A percentile compares a stretch with the other conserved stretches of the same genome.
phyloP scores from a whole-genome alignment of 2,329 filamentous ascomycete species.

The Fonsecaea pugnacius region DNA sequence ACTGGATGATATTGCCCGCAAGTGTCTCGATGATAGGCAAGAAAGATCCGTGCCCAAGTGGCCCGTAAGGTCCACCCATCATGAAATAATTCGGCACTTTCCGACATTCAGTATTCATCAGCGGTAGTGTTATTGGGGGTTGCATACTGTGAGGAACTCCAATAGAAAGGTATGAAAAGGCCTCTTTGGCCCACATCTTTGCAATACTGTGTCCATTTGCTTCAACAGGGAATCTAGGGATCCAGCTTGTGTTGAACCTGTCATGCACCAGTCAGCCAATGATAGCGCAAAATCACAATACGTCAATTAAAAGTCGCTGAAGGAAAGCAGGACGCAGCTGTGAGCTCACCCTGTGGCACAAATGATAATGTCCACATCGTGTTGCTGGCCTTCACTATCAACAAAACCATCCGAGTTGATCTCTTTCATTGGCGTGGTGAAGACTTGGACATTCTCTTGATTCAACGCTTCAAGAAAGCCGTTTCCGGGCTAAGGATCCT shows the following conservation, averaged over 20 bases:
- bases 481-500: conserved; percentile 28
- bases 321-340: not conserved
- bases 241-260: conserved; percentile 33
- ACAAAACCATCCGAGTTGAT: conserved; percentile 44
- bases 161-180: conserved; percentile 31
- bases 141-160: conserved; percentile 29
- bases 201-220: conserved; percentile 27
- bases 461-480: conserved; percentile 40
- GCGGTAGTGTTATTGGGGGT: not conserved
- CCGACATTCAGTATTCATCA: conserved; percentile 3
- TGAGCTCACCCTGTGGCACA: conserved; percentile 31
- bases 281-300: not conserved
- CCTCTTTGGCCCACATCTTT: conserved; percentile 28
- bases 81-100: conserved; percentile 41
- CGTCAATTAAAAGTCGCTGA: not conserved
- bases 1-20: conserved; percentile 27
- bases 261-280: not conserved
- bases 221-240: conserved; percentile 30
- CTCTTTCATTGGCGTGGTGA: conserved; percentile 47
- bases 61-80: conserved; percentile 37
- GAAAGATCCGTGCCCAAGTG: conserved; percentile 36
- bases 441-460: conserved; percentile 51
- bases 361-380: conserved; percentile 35
- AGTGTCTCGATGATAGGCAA: conserved; percentile 26
- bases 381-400: conserved; percentile 33